These are phyloP conservation scores for Xylaria sp. DNA, from an alignment of 2,329 filamentous ascomycete genomes.

Conservation along the genomic window DNA sequence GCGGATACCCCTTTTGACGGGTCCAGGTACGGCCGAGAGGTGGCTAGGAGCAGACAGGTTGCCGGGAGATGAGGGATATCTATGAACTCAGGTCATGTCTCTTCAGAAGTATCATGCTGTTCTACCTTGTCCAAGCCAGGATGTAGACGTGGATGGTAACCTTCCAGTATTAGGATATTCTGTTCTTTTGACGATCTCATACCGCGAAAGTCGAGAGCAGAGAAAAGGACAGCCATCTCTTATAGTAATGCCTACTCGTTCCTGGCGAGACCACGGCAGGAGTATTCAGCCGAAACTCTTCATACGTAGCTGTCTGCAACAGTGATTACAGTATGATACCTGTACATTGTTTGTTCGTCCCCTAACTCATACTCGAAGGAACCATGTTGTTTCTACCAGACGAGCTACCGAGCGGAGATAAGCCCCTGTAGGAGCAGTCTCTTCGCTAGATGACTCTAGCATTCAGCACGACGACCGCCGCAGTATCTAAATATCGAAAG, in stretches of 20 bases:
- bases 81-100: slow-evolving; percentile 17
- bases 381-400: slow-evolving; percentile 2
- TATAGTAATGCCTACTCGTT: background rate
- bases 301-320: slow-evolving; percentile 8
- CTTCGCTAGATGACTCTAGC: background rate
- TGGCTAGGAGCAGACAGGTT: background rate
- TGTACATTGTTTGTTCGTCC: slow-evolving; percentile 38
- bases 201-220: background rate
- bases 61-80: background rate
- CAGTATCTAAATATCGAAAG: slow-evolving; percentile 1
- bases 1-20: slow-evolving; percentile 18
- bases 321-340: slow-evolving; percentile 14
- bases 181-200: background rate
- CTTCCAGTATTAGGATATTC: background rate
- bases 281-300: background rate
- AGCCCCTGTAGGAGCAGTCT: background rate
- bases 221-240: background rate
- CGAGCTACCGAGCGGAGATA: slow-evolving; percentile 8
- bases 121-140: background rate
- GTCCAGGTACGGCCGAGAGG: background rate
- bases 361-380: slow-evolving; percentile 18
- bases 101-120: slow-evolving; percentile 15
- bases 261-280: background rate
- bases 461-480: background rate
- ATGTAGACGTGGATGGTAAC: background rate